phyloP scores from a whole-genome alignment of 495 filamentous ascomycete species.

The Penicillium tannophilum region DNA sequence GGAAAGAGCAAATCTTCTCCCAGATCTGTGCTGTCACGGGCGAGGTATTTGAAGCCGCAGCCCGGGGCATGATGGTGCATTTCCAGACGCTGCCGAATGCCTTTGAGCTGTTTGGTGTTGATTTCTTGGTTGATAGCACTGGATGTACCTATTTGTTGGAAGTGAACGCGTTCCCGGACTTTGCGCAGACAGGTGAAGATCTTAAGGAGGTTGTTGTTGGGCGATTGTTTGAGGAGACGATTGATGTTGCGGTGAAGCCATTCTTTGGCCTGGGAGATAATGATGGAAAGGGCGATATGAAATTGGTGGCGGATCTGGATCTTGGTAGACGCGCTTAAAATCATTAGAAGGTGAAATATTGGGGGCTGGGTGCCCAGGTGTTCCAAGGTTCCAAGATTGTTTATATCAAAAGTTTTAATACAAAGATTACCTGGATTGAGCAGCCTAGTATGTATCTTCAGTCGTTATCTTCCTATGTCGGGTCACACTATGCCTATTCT shows the following conservation, averaged over 20 bases:
- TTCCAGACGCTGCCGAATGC: slow-evolving; percentile 87
- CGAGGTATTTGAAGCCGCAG: slow-evolving; percentile 83
- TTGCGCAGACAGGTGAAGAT: slow-evolving; percentile 81
- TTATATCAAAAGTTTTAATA: background rate
- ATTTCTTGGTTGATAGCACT: slow-evolving; percentile 76
- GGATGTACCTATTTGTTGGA: slow-evolving; percentile 76
- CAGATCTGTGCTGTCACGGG: slow-evolving; percentile 74
- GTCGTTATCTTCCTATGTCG: background rate
- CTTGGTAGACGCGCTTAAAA: slow-evolving; percentile 51
- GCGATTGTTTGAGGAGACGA: slow-evolving; percentile 73
- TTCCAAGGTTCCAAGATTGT: too few relatives aligned
- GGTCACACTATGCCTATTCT: background rate
- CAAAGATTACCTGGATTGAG: background rate
- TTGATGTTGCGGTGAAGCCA: slow-evolving; percentile 63
- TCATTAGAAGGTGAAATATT: background rate
- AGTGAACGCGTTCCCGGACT: slow-evolving; percentile 97
- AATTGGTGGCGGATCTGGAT: slow-evolving; percentile 62
- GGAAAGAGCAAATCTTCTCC: slow-evolving; percentile 64
- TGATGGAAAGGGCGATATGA: slow-evolving; percentile 44
- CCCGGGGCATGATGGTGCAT: slow-evolving; percentile 77
- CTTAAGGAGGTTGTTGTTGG: slow-evolving; percentile 64
- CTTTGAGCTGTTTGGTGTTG: slow-evolving; percentile 90
- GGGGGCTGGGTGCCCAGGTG: background rate
- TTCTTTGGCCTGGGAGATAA: slow-evolving; percentile 54
- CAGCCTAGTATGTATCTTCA: too few relatives aligned